Conservation (phyloP, 768 basidiomycete genomes). For the Pleurotus platypus region DNA sequence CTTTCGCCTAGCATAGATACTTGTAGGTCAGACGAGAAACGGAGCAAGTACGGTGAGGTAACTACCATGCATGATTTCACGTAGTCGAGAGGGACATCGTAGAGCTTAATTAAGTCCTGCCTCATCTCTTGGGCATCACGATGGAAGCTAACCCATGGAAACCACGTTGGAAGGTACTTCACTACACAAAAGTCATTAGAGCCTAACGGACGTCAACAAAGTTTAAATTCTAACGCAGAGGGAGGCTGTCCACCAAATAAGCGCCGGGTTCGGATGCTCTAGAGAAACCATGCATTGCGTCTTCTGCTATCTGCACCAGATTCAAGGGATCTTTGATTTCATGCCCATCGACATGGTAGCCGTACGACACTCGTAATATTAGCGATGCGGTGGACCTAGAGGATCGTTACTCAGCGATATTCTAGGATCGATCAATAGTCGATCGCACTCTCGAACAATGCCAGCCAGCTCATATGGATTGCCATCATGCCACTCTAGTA, state of each 20-base stretch:
- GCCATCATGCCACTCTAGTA: not conserved
- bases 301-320: slow-evolving; percentile 28
- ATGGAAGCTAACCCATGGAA: slow-evolving; percentile 26
- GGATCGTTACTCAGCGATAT: too few relatives aligned
- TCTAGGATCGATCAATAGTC: not conserved
- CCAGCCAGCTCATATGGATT: not conserved
- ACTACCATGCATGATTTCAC: slow-evolving; percentile 23
- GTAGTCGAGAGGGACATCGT: slow-evolving; percentile 24
- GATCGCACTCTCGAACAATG: not conserved
- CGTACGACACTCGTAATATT: slow-evolving; percentile 21
- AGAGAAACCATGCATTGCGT: slow-evolving; percentile 29
- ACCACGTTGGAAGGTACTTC: slow-evolving; percentile 25
- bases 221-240: slow-evolving; percentile 16
- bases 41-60: not conserved
- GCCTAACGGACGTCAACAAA: not conserved
- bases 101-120: slow-evolving; percentile 21
- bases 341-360: slow-evolving; percentile 16
- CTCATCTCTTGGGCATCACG: slow-evolving; percentile 19
- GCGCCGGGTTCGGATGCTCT: slow-evolving; percentile 27
- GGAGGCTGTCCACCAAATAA: slow-evolving; percentile 26
- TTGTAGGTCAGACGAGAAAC: not conserved
- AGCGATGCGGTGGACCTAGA: slow-evolving; percentile 19
- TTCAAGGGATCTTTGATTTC: slow-evolving; percentile 15
- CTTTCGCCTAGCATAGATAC: slow-evolving; percentile 10
- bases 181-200: slow-evolving; percentile 14